Base-by-base conservation (phyloP, 371 early-diverging fungal species). In the Mucor circinelloides region DNA sequence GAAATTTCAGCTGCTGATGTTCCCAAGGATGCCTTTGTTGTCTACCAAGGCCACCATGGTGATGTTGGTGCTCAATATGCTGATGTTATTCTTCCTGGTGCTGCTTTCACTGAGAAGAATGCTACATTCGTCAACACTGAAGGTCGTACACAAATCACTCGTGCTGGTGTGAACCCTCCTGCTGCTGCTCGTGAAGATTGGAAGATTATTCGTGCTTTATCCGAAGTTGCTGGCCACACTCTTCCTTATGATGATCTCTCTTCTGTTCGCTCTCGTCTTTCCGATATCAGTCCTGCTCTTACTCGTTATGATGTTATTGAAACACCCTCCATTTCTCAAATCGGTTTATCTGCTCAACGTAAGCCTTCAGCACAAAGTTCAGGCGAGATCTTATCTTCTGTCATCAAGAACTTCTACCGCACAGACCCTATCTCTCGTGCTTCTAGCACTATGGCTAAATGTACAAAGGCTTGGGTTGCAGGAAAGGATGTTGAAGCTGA, bases 1-100 rank as follows among this genome's bases (percentile, higher is more conserved):
- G 94, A 97, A 60, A 75, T 96, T 68, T 61, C 74, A 19, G 76
- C 90, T 28, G 68, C 79, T 31, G 93, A 92, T 70, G 85, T 97
- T 34, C 93, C 97, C 69, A 86, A 88, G 78, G 90, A 93, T 75
- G 95, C 97, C 25, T 98, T 98, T 79, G 97, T 98, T 25, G 95
- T 98, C 60, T 98, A 98, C 85, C 98, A 97, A 82, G 98, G 98
- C 34, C 98, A 97, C 83, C 98, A 98, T 78, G 98, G 98, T 78
- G 98, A 98, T 81, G 88, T 85, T 38, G 98, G 98, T 70, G 98
- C 98, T 31, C 89, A 93, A 73, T 89, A 90, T 62, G 98, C 98
- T 61, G 96, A 98, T 81, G 95, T 98, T 36, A 91, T 98, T 63
- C 88, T 98, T 64, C 98, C 98, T 21, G 97, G 95, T 44, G 85